Base-by-base conservation (phyloP, 495 filamentous ascomycete genomes). In the Amorphotheca resinae region DNA sequence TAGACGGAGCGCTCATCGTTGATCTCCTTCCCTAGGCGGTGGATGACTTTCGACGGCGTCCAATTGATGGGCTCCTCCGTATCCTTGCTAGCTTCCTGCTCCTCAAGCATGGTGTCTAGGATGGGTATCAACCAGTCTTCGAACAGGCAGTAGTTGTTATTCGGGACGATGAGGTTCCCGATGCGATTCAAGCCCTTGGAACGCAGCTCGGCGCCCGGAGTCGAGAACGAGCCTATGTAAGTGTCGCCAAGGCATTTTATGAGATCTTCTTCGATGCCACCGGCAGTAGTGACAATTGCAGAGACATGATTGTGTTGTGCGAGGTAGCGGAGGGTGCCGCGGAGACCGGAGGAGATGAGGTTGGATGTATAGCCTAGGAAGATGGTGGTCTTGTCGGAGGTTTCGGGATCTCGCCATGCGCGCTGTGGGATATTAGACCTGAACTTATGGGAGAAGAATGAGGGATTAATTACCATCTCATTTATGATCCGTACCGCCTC, bases 351-450 rank as follows among this genome's bases (percentile, higher is more conserved):
- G 1, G 91, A 96, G 51, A 98, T 93, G 42, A 99, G 68, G 59
- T 99, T 96, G 15, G 83, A 91, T 20, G 91, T 96, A 63, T 93
- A 99, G 32, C 93, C 93, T 15, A 95, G 79, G 64, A 95, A 95
- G 58, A 96, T 89, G 35, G 88, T 95, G 6, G 87, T 87, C 51
- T 70, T 73, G 11, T 78, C 71, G 21, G 68, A 70, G 2, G 80
- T 81, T 53, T 83, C 79, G 0, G 82, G 75, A 53, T 93, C 78
- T 28, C 70, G 67, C 70, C 79, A 95, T 15, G 76, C 66, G 42
- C 84, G 73, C 85, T 89, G 51, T 35, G 23, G 25, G 6, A 11
- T 41, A 20, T 26, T 31, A 18, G 51, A 42, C 23, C 8, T 43
- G 22, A 35, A 12, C 38, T 15, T 23, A 16, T 26, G n/a, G 16